Evolutionary conservation across 1,284 basidiomycete genomes (phyloP).

Genomic region (Sparassis latifolia): DNA sequence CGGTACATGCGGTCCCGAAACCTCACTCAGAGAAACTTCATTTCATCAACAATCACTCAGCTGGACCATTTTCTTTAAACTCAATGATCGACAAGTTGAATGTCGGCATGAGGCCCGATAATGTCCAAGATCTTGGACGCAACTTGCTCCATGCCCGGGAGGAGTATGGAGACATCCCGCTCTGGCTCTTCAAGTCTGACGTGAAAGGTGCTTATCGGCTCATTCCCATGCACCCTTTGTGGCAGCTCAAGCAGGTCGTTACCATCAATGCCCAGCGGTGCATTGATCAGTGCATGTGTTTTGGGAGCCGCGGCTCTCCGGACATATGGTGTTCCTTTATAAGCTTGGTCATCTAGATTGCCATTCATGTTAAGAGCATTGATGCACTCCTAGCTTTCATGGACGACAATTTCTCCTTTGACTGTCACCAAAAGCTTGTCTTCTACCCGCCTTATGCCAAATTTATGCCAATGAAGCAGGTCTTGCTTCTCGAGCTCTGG

Average conservation of each 20-base stretch:
- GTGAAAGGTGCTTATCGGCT: constrained; percentile 30
- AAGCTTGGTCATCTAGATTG: constrained; percentile 31
- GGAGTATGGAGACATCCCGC: neutral
- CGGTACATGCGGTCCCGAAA: constrained; percentile 35
- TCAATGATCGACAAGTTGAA: constrained; percentile 26
- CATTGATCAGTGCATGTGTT: constrained; percentile 28
- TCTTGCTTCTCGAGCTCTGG: constrained; percentile 29
- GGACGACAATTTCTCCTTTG: constrained; percentile 30
- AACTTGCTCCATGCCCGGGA: constrained; percentile 5
- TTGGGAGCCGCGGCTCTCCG: constrained; percentile 25
- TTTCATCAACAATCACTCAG: constrained; percentile 33
- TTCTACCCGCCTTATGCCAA: constrained; percentile 28
- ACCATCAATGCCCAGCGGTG: constrained; percentile 16
- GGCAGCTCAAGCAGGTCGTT: constrained; percentile 38
- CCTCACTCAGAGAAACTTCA: constrained; percentile 28
- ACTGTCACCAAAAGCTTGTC: constrained; percentile 8
- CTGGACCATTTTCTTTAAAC: constrained; percentile 29
- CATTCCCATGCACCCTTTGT: constrained; percentile 31
- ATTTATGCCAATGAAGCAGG: constrained; percentile 26
- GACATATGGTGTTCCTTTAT: constrained; percentile 27
- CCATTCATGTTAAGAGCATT: constrained; percentile 3
- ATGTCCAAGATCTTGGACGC: constrained; percentile 13
- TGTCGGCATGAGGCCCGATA: constrained; percentile 2
- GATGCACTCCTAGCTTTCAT: constrained; percentile 18
- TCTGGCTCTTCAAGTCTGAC: neutral